Conservation (phyloP, 352 stramenopile species). For the Globisporangium splendens region DNA sequence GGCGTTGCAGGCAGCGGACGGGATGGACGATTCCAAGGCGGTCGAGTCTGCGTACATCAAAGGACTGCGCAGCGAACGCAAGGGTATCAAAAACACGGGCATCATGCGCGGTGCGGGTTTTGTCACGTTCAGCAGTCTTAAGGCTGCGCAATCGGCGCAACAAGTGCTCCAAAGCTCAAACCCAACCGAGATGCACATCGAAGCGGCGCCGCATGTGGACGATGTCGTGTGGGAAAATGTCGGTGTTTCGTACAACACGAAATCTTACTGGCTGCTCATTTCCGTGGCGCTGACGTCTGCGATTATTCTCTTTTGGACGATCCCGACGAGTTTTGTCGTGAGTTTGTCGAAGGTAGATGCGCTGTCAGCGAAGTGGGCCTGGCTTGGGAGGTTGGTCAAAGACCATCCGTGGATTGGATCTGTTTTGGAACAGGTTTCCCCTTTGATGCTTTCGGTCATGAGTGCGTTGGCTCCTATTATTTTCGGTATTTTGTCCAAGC, state of each 20-base stretch:
- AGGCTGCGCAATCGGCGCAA: conserved; percentile 67
- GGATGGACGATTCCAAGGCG: conserved; percentile 35
- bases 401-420: conserved; percentile 70
- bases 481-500: conserved; percentile 76
- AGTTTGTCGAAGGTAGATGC: conserved; percentile 65
- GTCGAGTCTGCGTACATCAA: conserved; percentile 65
- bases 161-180: conserved; percentile 76
- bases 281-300: conserved; percentile 49
- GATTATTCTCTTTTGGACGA: conserved; percentile 84
- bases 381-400: conserved; percentile 35
- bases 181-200: conserved; percentile 67
- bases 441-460: conserved; percentile 79
- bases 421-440: conserved; percentile 71
- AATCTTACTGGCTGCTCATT: conserved; percentile 66
- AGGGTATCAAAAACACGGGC: conserved; percentile 28
- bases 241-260: conserved; percentile 69
- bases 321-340: conserved; percentile 76
- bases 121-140: conserved; percentile 78
- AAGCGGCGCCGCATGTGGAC: conserved; percentile 55
- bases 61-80: conserved; percentile 35
- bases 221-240: conserved; percentile 83
- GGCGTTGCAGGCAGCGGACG: conserved; percentile 27
- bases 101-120: conserved; percentile 79
- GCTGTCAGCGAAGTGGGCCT: conserved; percentile 45
- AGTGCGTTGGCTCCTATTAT: conserved; percentile 77